These are phyloP conservation scores for Debaryomyces nepalensis DNA, from an alignment of 1,139 yeast species.

Conservation along the genomic window DNA sequence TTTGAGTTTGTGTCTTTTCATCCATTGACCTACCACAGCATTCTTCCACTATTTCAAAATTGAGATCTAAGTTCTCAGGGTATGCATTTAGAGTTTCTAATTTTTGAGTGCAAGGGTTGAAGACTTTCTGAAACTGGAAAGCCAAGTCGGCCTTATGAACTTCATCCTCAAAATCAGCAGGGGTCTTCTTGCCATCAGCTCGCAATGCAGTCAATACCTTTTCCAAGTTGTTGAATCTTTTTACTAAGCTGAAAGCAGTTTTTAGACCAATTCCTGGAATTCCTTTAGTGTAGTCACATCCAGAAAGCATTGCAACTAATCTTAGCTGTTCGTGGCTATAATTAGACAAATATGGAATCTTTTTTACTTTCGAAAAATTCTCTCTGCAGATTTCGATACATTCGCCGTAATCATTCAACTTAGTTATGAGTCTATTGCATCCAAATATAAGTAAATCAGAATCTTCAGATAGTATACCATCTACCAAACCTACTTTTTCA, in stretches of 20 bases:
- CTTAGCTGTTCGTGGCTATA: constrained; percentile 65
- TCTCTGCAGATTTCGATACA: constrained; percentile 70
- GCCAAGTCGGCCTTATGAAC: constrained; percentile 74
- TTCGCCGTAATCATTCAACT: constrained; percentile 75
- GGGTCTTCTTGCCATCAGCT: constrained; percentile 66
- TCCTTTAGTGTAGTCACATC: constrained; percentile 95
- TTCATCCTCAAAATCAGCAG: constrained; percentile 62
- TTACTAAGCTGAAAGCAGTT: constrained; percentile 70
- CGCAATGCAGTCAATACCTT: constrained; percentile 60
- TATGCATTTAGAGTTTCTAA: constrained; percentile 65
- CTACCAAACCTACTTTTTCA: constrained; percentile 73
- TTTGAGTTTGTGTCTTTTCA: constrained; percentile 50
- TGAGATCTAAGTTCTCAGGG: constrained; percentile 43
- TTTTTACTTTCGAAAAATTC: constrained; percentile 51
- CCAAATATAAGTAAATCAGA: constrained; percentile 94
- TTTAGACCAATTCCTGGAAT: constrained; percentile 79
- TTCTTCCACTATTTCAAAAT: constrained; percentile 46
- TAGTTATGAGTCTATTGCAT: constrained; percentile 74
- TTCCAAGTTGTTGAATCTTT: constrained; percentile 54
- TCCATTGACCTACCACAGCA: constrained; percentile 67
- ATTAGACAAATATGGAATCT: constrained; percentile 49
- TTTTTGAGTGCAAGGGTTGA: constrained; percentile 57
- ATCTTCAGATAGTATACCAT: constrained; percentile 92
- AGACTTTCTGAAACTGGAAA: constrained; percentile 86
- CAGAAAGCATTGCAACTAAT: constrained; percentile 83